Percentiles rank a stretch among this genome's conserved stretches.
Conservation (phyloP, 306 rosid species). For the Vigna hirtella region DNA sequence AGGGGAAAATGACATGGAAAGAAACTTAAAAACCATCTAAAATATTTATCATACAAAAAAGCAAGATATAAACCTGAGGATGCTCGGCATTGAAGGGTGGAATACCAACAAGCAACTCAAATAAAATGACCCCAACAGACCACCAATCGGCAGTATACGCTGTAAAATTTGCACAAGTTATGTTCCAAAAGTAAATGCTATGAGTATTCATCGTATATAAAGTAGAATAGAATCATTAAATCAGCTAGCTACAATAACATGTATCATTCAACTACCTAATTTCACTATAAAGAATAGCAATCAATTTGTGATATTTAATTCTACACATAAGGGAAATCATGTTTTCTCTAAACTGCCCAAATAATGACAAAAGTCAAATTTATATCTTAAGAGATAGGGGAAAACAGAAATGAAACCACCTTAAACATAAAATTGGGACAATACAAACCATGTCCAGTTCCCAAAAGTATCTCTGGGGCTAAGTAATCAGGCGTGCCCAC, state of each 20-base stretch:
- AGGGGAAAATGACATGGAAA: slow-evolving; percentile 18
- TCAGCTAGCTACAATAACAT: slow-evolving; percentile 15
- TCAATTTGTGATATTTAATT: slow-evolving; percentile 1
- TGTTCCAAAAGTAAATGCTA: slow-evolving; percentile 24
- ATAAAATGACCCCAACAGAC: slow-evolving; percentile 98
- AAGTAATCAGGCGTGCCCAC: slow-evolving; percentile 99
- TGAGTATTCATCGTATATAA: slow-evolving; percentile 20
- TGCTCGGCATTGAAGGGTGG: slow-evolving; percentile 99
- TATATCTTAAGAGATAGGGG: slow-evolving; percentile 29
- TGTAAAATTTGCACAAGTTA: slow-evolving; percentile 47
- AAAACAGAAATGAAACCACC: slow-evolving; percentile 58
- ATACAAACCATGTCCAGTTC: slow-evolving; percentile 99
- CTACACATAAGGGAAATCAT: slow-evolving; percentile 12
- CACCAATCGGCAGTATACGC: slow-evolving; percentile 99
- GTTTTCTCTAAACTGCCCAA: slow-evolving; percentile 5
- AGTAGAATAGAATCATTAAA: slow-evolving; percentile 8
- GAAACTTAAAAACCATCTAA: slow-evolving; percentile 29
- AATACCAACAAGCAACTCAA: slow-evolving; percentile 96
- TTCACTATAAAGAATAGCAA: slow-evolving; percentile 15
- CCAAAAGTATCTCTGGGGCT: slow-evolving; percentile 98
- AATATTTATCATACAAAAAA: slow-evolving; percentile 18
- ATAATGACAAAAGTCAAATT: slow-evolving; percentile 38
- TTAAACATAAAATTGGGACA: slow-evolving; percentile 57
- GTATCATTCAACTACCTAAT: slow-evolving; percentile 11
- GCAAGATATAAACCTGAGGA: slow-evolving; percentile 79